phyloP scores from a whole-genome alignment of 176 grass and related monocot genomes.

The Cenchrus purpureus region DNA sequence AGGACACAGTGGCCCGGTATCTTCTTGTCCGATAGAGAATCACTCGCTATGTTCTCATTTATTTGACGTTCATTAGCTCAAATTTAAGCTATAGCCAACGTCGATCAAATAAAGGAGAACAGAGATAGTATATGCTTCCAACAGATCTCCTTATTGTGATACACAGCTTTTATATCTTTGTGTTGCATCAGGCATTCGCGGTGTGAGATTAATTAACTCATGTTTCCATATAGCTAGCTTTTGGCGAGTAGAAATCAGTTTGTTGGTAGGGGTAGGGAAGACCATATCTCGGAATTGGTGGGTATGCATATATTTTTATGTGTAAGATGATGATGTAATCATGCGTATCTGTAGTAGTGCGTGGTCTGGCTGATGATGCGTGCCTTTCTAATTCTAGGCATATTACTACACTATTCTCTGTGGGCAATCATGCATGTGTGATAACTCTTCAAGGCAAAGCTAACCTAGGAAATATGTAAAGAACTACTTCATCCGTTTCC shows the following conservation, averaged over 20 bases:
- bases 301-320: not conserved
- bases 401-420: not conserved
- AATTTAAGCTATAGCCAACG: no score
- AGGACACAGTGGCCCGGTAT: no score
- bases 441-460: not conserved
- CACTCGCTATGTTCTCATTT: no score
- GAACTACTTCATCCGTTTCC: no score
- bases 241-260: constrained; percentile 27
- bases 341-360: not conserved
- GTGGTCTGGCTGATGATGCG: constrained; percentile 1
- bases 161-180: no score
- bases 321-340: constrained; percentile 37
- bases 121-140: no score
- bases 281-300: constrained; percentile 23
- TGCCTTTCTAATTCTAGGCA: constrained; percentile 30
- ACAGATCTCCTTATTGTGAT: no score
- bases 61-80: no score
- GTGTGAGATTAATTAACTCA: no score
- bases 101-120: no score
- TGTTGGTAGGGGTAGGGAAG: constrained; percentile 24
- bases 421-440: constrained; percentile 2
- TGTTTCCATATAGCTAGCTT: not conserved
- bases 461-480: not conserved
- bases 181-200: no score
- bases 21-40: no score